Percentiles rank a stretch among this genome's conserved stretches.
These are phyloP conservation scores for Pogostemon cablin DNA, from an alignment of 257 asterid species.

Conservation along the genomic window DNA sequence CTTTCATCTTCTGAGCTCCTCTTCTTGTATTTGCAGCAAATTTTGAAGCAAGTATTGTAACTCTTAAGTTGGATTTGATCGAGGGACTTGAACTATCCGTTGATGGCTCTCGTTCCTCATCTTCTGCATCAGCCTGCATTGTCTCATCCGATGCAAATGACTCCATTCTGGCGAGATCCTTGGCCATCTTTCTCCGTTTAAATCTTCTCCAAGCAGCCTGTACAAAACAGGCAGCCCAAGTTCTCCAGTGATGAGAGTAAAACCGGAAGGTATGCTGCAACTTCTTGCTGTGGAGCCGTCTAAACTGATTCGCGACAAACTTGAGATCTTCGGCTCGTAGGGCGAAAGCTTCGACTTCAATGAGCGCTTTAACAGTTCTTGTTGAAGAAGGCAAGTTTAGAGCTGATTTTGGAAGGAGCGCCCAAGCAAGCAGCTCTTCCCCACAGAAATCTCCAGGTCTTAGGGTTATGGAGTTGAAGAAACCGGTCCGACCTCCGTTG, in stretches of 20 bases:
- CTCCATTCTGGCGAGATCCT: slow-evolving; percentile 69
- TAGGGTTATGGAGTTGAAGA: slow-evolving; percentile 73
- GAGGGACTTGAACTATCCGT: slow-evolving; percentile 38
- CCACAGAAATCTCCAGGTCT: slow-evolving; percentile 95
- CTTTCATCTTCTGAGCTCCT: slow-evolving; percentile 84
- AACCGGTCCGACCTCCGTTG: slow-evolving; percentile 90
- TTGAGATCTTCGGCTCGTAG: slow-evolving; percentile 90
- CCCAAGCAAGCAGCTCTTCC: slow-evolving; percentile 97
- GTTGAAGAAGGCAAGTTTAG: slow-evolving; percentile 83
- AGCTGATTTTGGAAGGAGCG: slow-evolving; percentile 82
- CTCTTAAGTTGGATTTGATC: slow-evolving; percentile 59
- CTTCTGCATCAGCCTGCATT: slow-evolving; percentile 37
- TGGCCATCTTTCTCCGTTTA: slow-evolving; percentile 65
- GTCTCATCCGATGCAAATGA: slow-evolving; percentile 53
- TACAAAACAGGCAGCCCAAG: slow-evolving; percentile 93
- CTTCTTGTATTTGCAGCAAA: slow-evolving; percentile 90
- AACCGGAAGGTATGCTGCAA: slow-evolving; percentile 91
- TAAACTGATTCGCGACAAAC: slow-evolving; percentile 85
- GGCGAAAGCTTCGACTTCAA: slow-evolving; percentile 88
- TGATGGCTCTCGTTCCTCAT: slow-evolving; percentile 38
- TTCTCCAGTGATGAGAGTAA: slow-evolving; percentile 94
- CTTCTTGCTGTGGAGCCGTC: slow-evolving; percentile 94
- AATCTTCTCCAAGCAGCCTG: slow-evolving; percentile 89
- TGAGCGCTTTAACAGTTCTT: slow-evolving; percentile 80
- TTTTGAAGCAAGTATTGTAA: slow-evolving; percentile 80